Evolutionary conservation across 345 rosid genomes (phyloP), one percentile per base, ranked within the genome.

Genomic region (Fremontodendron californicum): DNA sequence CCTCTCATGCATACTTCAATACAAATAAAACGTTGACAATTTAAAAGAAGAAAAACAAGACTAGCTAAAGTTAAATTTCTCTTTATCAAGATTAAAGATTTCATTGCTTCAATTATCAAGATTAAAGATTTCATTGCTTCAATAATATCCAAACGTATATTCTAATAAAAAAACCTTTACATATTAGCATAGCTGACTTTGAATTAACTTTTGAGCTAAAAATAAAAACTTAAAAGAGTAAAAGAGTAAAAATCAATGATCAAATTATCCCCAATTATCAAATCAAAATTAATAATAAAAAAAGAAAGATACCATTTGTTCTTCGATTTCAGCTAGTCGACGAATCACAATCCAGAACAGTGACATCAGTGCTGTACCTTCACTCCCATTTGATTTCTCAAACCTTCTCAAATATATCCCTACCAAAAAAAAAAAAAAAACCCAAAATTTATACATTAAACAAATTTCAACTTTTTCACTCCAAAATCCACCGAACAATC

Each of bases 321-420:
- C 89, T 64, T 88, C 87, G 75, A 86, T 86, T 48, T 89, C 91
- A 51, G 83, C 91, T 72, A 87, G 83, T 75, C 82, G 88, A 84
- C 88, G 86, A 80, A 87, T 77, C 51, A 80, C 90, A 86, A 81
- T 65, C 85, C 88, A 87, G 81, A 88, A 86, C 76, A 81, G 73
- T 83, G 94, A 85, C 91, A 88, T 91, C 86, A 93, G 87, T 77
- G 80, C 81, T 75, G 78, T 39, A 74, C 27, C 81, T 81, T 70
- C 82, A 88, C 71, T 73, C 83, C 87, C 86, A 80, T 85, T 73
- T 79, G 73, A 69, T 66, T n/a, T 27, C 57, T 77, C 54, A 67
- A 77, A 64, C 61, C 25, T 77, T 80, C 68, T 40, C 31, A n/a
- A 46, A 49, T 42, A 57, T 1, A 65, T 70, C 31, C 75, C 79